Percentiles rank a stretch among this genome's conserved stretches.
These are phyloP conservation scores for Pueraria montana DNA, from an alignment of 306 rosid genomes.

Conservation along the genomic window DNA sequence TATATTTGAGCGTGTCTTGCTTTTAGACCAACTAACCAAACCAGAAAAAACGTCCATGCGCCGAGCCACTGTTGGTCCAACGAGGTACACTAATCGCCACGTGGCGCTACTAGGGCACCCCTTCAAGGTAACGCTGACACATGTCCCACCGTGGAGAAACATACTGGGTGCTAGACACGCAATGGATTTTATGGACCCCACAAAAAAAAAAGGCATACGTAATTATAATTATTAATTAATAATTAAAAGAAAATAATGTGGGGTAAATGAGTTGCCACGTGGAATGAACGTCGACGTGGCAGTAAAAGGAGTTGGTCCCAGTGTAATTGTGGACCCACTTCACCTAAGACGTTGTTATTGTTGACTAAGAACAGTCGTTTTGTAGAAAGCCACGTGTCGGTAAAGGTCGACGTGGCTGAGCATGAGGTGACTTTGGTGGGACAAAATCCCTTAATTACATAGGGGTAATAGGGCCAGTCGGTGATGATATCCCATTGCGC, in stretches of 20 bases:
- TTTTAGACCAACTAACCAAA: conserved; percentile 54
- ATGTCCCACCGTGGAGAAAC: not conserved
- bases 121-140: conserved; percentile 30
- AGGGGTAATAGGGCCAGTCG: conserved; percentile 49
- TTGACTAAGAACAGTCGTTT: conserved; percentile 34
- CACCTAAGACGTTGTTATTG: not conserved
- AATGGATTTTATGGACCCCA: conserved; percentile 50
- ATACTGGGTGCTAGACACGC: conserved; percentile 46
- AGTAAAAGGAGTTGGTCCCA: not conserved
- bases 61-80: conserved; percentile 41
- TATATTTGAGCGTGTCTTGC: conserved; percentile 14
- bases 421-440: conserved; percentile 17
- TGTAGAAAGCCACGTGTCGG: conserved; percentile 43
- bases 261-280: conserved; percentile 31
- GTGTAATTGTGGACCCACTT: not conserved
- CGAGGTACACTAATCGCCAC: conserved; percentile 36
- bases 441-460: not conserved
- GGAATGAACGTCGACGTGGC: conserved; percentile 21
- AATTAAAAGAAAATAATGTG: not conserved
- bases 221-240: not conserved
- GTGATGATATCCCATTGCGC: conserved; percentile 4
- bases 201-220: not conserved
- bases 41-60: conserved; percentile 50
- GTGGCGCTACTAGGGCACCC: conserved; percentile 1
- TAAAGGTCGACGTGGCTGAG: conserved; percentile 38